These are phyloP conservation scores for Wolfiporia cocos DNA, from an alignment of 1,284 basidiomycete genomes.

Conservation along the genomic window DNA sequence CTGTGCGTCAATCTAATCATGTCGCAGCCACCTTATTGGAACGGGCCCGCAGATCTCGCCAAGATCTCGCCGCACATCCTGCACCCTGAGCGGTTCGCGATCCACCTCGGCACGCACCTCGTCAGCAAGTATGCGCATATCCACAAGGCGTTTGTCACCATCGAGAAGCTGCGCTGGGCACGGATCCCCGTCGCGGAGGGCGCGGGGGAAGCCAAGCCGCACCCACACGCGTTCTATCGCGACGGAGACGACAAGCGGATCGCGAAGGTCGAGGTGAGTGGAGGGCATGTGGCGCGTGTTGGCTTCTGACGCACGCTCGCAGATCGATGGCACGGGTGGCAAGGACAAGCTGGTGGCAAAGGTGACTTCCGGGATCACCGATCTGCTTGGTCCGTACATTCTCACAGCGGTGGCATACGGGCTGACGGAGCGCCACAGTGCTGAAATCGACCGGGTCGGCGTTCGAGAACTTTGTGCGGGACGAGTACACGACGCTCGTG, in stretches of 20 bases:
- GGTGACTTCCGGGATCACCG: constrained; percentile 67
- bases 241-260: constrained; percentile 89
- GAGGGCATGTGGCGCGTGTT: constrained; percentile 1
- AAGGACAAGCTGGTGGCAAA: constrained; percentile 54
- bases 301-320: constrained; percentile 2
- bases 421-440: constrained; percentile 38
- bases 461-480: constrained; percentile 78
- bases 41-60: constrained; percentile 56
- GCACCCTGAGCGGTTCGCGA: constrained; percentile 78
- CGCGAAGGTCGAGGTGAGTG: constrained; percentile 55
- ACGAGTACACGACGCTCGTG: constrained; percentile 84
- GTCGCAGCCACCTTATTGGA: neutral
- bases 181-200: constrained; percentile 50
- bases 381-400: constrained; percentile 58
- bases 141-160: constrained; percentile 66
- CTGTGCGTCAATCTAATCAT: constrained; percentile 40
- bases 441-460: constrained; percentile 88
- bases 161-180: constrained; percentile 84
- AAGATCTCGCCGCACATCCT: constrained; percentile 85
- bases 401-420: neutral
- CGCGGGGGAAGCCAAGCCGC: constrained; percentile 38
- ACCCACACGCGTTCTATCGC: constrained; percentile 81
- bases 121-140: constrained; percentile 82
- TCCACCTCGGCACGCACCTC: constrained; percentile 83
- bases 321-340: constrained; percentile 58